Base-by-base conservation (phyloP, 169 alveolate species). In the Cryptosporidium baileyi region DNA sequence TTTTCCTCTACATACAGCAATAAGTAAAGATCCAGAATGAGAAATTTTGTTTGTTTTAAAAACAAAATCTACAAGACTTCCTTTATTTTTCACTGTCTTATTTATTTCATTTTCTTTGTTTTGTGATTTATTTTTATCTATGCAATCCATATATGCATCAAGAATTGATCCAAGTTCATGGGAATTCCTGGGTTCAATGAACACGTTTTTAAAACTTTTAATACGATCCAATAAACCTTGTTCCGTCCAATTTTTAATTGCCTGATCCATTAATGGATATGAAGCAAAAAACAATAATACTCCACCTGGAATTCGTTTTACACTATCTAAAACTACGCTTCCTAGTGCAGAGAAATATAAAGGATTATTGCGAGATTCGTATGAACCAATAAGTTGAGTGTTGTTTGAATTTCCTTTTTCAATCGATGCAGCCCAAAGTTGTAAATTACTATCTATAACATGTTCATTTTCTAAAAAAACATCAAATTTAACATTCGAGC, bases 1-100 rank as follows among this genome's bases (percentile, higher is more conserved):
- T 67, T 94, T 95, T 1, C 99, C 99, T 43, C 98, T 63, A 80
- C 97, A 96, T 0, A 96, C 98, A 0, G 96, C 98, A 63, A 97
- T 88, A 61, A 97, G 92, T 26, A 96, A 81, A 22, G 97, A 96
- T 1, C 98, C 98, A 62, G 67, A 74, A 54, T 38, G 9, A 36
- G 67, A 36, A 24, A 24, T 22, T 36, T 22, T 63, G 63, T 93
- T 79, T 63, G 60, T 24, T 63, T 47, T 24, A 61, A 62, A 44
- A 61, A 28, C 52, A 40, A 63, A 61, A 22, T 34, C 60, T 43
- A 79, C 3, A 22, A 44, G 38, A n/a, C n/a, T n/a, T n/a, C n/a
- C n/a, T n/a, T n/a, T n/a, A 28, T 41, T 13, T n/a, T 51, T 3
- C 41, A 24, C 22, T 15, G 49, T 67, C 15, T 82, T 85, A 7